Conservation (phyloP, 169 alveolate genomes). For the Hepatocystis sp. region DNA sequence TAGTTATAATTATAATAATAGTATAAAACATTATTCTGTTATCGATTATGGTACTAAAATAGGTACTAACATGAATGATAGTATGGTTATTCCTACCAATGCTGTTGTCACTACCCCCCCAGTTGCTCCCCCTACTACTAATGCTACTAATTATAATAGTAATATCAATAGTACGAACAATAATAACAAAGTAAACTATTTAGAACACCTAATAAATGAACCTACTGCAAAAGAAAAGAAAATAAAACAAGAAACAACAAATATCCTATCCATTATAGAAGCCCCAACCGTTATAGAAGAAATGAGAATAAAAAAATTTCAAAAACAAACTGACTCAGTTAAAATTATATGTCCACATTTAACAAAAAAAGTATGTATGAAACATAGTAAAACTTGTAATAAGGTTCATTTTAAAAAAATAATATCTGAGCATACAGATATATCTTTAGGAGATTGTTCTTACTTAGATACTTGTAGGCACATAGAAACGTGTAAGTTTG, state of each 20-base stretch:
- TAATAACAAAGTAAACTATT: conserved; percentile 32
- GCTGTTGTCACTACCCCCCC: too few species aligned
- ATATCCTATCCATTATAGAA: conserved; percentile 61
- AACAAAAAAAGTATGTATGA: conserved; percentile 80
- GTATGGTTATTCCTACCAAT: too few species aligned
- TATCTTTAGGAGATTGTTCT: conserved; percentile 93
- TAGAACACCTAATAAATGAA: conserved; percentile 56
- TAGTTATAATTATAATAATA: too few species aligned
- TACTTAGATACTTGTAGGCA: conserved; percentile 96
- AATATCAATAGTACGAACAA: background rate
- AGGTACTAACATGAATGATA: too few species aligned
- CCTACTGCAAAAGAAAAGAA: conserved; percentile 75
- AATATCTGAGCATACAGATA: conserved; percentile 79
- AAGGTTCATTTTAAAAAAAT: conserved; percentile 80
- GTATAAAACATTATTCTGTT: too few species aligned
- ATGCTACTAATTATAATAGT: conserved; percentile 6
- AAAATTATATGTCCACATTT: conserved; percentile 81
- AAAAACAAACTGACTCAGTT: conserved; percentile 77
- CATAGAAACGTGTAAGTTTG: conserved; percentile 92
- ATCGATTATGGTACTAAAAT: too few species aligned
- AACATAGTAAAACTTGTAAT: conserved; percentile 75
- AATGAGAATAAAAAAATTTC: conserved; percentile 75
- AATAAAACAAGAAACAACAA: conserved; percentile 71
- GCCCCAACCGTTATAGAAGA: conserved; percentile 81
- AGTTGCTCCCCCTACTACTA: too few species aligned